Evolutionary conservation across 2,329 filamentous ascomycete species (phyloP).

Genomic region (Stagonosporopsis tanaceti): DNA sequence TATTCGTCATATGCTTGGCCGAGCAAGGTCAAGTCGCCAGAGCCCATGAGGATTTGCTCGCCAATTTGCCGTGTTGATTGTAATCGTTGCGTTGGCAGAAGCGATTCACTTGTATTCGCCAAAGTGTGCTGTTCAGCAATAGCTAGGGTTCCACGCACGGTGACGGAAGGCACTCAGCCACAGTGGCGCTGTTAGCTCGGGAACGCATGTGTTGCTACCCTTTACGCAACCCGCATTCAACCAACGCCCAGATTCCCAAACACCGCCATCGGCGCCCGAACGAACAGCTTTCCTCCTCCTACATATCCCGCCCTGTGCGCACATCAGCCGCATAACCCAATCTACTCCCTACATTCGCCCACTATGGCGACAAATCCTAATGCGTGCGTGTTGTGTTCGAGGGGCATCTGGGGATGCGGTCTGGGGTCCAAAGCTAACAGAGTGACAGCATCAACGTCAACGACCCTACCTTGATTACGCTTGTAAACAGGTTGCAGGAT

Average conservation of each 20-base stretch:
- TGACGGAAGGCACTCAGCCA: constrained; percentile 12
- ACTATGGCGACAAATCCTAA: constrained; percentile 52
- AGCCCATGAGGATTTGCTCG: neutral
- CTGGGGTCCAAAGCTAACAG: constrained; percentile 39
- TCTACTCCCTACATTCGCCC: constrained; percentile 29
- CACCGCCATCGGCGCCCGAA: constrained; percentile 27
- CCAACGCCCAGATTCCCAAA: constrained; percentile 29
- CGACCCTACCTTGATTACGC: constrained; percentile 73
- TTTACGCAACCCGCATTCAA: constrained; percentile 9
- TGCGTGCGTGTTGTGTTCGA: constrained; percentile 44
- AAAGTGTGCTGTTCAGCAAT: neutral
- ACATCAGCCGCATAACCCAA: constrained; percentile 12
- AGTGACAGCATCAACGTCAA: constrained; percentile 72
- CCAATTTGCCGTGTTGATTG: neutral
- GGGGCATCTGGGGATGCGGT: constrained; percentile 22
- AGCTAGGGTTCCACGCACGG: constrained; percentile 2
- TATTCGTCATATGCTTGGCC: constrained; percentile 27
- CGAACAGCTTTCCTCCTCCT: constrained; percentile 18
- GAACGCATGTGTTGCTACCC: constrained; percentile 20
- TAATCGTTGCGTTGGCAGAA: neutral
- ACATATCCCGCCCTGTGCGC: constrained; percentile 10
- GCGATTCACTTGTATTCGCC: neutral
- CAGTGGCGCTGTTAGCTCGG: constrained; percentile 21
- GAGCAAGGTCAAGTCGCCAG: neutral
- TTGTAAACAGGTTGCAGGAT: constrained; percentile 99